A percentile compares a stretch with the other conserved stretches of the same genome.
These are phyloP conservation scores for Saposhnikovia divaricata DNA, from an alignment of 129 eudicot genomes.

Conservation along the genomic window DNA sequence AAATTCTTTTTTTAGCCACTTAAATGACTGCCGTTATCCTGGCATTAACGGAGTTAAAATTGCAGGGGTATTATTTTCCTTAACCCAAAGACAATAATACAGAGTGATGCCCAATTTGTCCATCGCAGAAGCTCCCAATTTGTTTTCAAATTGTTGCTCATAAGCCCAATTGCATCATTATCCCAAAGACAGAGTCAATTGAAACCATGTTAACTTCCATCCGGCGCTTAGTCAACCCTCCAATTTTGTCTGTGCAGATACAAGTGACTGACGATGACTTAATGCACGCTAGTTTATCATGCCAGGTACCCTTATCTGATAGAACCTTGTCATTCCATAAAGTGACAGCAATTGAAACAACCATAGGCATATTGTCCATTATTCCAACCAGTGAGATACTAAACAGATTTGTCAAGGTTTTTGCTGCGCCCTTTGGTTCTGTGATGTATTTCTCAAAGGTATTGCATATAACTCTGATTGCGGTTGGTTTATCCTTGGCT, in stretches of 20 bases:
- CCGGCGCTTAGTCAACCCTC: slow-evolving; percentile 20
- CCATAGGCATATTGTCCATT: slow-evolving; percentile 29
- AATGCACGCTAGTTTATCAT: slow-evolving; percentile 15
- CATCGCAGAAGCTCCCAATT: not conserved
- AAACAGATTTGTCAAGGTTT: slow-evolving; percentile 16
- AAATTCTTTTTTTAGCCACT: no score
- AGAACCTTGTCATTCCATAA: slow-evolving; percentile 22
- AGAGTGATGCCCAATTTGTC: no score
- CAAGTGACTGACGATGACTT: slow-evolving; percentile 26
- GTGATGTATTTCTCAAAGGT: no score
- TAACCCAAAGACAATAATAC: no score
- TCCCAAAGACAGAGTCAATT: slow-evolving; percentile 24
- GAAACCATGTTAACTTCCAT: slow-evolving; percentile 17
- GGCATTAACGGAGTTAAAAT: no score
- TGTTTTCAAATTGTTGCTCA: not conserved
- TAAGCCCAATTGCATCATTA: not conserved
- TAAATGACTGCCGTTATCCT: no score
- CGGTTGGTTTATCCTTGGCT: no score
- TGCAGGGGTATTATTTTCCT: no score
- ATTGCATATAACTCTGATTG: no score
- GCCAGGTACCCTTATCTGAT: slow-evolving; percentile 7
- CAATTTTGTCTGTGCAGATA: slow-evolving; percentile 24
- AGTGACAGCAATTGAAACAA: slow-evolving; percentile 24
- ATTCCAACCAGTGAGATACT: slow-evolving; percentile 31
- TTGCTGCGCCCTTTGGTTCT: slow-evolving; percentile 17